Conservation (phyloP, 371 early-diverging fungal genomes). For the Apophysomyces trapeziformis region DNA sequence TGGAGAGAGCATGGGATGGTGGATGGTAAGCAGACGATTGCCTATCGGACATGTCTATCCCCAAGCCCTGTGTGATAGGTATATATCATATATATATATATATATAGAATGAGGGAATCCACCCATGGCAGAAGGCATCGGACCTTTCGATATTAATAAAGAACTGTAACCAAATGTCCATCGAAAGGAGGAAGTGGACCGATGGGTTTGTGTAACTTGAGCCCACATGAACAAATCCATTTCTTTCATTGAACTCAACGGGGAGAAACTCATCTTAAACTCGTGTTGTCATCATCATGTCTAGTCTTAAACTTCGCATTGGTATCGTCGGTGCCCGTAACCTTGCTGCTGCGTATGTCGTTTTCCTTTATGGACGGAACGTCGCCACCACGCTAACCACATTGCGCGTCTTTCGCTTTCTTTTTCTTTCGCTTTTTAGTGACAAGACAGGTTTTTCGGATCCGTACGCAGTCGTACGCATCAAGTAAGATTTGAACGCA, state of each 20-base stretch:
- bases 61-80: no score
- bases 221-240: slow-evolving; percentile 8
- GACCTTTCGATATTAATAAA: not conserved
- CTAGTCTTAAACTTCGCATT: slow-evolving; percentile 33
- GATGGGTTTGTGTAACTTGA: not conserved
- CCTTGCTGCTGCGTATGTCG: slow-evolving; percentile 42
- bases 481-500: slow-evolving; percentile 32
- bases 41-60: no score
- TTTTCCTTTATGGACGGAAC: not conserved
- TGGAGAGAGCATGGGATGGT: no score
- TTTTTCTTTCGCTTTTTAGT: slow-evolving; percentile 14
- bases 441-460: slow-evolving; percentile 69
- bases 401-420: not conserved
- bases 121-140: not conserved
- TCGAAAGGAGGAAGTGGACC: not conserved
- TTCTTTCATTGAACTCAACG: not conserved
- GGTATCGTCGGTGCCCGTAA: slow-evolving; percentile 31
- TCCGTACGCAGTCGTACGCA: slow-evolving; percentile 60
- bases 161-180: not conserved
- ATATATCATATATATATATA: no score
- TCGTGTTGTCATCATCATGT: slow-evolving; percentile 18
- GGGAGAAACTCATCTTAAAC: not conserved
- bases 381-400: not conserved
- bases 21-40: no score
- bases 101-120: no score